phyloP scores from a whole-genome alignment of 2,329 filamentous ascomycete species.

The Mycogone perniciosa region DNA sequence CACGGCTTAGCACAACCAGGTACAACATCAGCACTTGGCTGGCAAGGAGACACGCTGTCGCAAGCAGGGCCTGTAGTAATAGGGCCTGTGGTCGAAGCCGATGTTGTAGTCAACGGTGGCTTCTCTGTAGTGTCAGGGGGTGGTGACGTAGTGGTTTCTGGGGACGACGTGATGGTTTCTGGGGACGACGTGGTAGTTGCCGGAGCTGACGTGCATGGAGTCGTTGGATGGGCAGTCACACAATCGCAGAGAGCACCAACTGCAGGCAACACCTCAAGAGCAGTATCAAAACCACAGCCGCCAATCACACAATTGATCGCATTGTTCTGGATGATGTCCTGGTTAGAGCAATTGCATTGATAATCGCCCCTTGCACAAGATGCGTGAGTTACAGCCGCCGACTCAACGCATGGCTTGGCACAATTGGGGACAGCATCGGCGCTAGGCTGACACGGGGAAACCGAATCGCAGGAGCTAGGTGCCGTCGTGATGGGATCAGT shows the following conservation, averaged over 20 bases:
- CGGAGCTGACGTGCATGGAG: slow-evolving; percentile 12
- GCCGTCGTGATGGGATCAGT: not conserved
- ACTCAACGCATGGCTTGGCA: slow-evolving; percentile 14
- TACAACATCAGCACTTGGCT: slow-evolving; percentile 12
- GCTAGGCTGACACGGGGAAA: slow-evolving; percentile 7
- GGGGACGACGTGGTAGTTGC: not conserved
- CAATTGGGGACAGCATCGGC: slow-evolving; percentile 14
- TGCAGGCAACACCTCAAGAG: slow-evolving; percentile 13
- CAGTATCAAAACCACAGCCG: slow-evolving; percentile 9
- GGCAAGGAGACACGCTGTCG: slow-evolving; percentile 9
- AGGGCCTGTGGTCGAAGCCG: not conserved
- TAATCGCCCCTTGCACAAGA: slow-evolving; percentile 13
- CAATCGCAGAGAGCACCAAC: slow-evolving; percentile 18
- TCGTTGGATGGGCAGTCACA: slow-evolving; percentile 16
- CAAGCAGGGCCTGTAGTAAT: not conserved
- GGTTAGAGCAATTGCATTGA: slow-evolving; percentile 14
- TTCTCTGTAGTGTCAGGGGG: not conserved
- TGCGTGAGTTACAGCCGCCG: slow-evolving; percentile 12
- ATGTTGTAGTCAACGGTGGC: slow-evolving; percentile 1
- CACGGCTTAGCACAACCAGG: slow-evolving; percentile 14
- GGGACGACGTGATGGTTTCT: not conserved
- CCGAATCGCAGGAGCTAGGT: not conserved
- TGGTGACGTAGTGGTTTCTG: not conserved
- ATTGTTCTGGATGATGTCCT: slow-evolving; percentile 13
- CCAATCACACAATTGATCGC: slow-evolving; percentile 15